A percentile compares a stretch with the other conserved stretches of the same genome.
Conservation (phyloP, 495 filamentous ascomycete species). For the Neurospora hispaniola region DNA sequence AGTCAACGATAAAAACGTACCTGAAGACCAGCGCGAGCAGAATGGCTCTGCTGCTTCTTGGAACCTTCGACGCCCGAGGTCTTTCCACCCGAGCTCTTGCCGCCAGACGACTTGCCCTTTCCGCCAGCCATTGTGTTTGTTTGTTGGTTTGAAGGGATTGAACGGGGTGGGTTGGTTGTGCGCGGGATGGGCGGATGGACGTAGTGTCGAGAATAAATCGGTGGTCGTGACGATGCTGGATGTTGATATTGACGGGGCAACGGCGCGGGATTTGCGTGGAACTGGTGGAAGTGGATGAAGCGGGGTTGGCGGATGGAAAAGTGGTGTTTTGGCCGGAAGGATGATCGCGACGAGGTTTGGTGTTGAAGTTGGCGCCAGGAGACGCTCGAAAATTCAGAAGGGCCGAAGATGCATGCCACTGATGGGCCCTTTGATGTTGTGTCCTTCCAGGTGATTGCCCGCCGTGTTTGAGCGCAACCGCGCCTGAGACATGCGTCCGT, state of each 20-base stretch:
- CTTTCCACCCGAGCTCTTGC: conserved; percentile 77
- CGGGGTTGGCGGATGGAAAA: conserved; percentile 11
- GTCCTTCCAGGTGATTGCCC: conserved; percentile 8
- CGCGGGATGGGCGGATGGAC: conserved; percentile 16
- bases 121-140: conserved; percentile 54
- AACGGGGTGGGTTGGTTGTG: conserved; percentile 9
- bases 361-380: conserved; percentile 14
- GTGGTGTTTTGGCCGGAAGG: background rate
- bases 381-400: conserved; percentile 25
- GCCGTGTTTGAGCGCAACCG: conserved; percentile 1
- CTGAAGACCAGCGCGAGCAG: conserved; percentile 95
- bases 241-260: conserved; percentile 12
- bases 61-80: conserved; percentile 58
- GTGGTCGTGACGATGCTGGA: conserved; percentile 1
- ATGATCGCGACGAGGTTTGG: conserved; percentile 14
- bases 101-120: conserved; percentile 90
- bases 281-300: conserved; percentile 4
- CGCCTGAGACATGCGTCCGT: background rate
- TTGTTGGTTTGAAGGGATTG: conserved; percentile 4
- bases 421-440: conserved; percentile 15
- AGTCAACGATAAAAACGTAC: conserved; percentile 46
- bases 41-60: conserved; percentile 97
- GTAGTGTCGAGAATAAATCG: conserved; percentile 1
- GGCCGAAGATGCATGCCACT: conserved; percentile 16
- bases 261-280: background rate